Base-by-base conservation (phyloP, 768 basidiomycete species). In the Kwoniella shandongensis region DNA sequence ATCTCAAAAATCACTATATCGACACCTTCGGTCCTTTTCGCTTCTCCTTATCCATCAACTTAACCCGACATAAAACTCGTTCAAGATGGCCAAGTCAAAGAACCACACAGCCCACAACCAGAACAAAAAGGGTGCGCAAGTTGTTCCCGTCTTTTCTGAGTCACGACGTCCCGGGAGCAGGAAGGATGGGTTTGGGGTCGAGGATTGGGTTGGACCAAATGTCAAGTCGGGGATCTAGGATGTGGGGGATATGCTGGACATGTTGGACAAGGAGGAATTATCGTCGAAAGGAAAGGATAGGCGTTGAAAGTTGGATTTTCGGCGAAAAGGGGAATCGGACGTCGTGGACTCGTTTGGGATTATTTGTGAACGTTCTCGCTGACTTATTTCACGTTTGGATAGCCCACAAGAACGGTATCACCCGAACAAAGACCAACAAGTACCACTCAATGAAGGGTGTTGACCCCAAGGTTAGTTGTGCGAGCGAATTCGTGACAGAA, bases 361-460 rank as follows among this genome's bases (percentile, higher is more conserved):
- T n/a, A n/a, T n/a, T 22, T 15, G 52, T 5, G 48, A 48, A 49
- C 27, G 42, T 6, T 32, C 13, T 32, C 13, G 32, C 32, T 32
- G 32, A 32, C 25, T 22, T 7, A 4, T 46, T 26, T 22, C 25
- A 22, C 17, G 13, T 40, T 20, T n/a, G 29, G 35, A 55, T 58
- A 76, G 75, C 94, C 66, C 94, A 98, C 83, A 85, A 88, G 66
- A 98, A 98, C 82, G 94, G 93, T 74, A 94, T 97, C 82, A 91
- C 88, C 81, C 84, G 82, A 78, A 87, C 90, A 51, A 79, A 81
- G 78, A 81, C 83, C 57, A 81, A 84, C 76, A 83, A 85, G 71
- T 84, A 88, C 67, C 83, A 86, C 66, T 92, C 89, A 35, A 71
- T 88, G 82, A 91, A 85, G 81, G 59, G 59, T 84, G 94, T 97